Percentiles rank a stretch among this genome's conserved stretches.
Conservation (phyloP, 192 early-diverging fungal genomes). For the Entomortierella parvispora region DNA sequence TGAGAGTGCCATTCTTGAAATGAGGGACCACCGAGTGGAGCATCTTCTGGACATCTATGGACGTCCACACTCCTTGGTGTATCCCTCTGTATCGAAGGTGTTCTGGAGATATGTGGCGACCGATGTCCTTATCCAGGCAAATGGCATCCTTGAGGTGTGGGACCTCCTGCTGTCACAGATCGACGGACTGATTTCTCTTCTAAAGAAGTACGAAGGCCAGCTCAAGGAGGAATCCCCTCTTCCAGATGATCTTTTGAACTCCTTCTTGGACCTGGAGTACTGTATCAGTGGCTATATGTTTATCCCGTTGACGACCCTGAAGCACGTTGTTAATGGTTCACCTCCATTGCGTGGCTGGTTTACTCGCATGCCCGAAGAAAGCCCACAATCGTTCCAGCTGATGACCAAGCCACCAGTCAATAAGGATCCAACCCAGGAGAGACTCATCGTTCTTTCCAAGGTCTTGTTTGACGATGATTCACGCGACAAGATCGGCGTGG, state of each 20-base stretch:
- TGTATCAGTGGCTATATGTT: slow-evolving; percentile 16
- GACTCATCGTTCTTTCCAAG: too few species aligned
- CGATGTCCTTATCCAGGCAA: slow-evolving; percentile 13
- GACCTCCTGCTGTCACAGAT: too few species aligned
- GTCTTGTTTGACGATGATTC: too few species aligned
- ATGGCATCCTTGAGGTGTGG: too few species aligned
- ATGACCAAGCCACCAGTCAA: too few species aligned
- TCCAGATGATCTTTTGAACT: slow-evolving; percentile 28
- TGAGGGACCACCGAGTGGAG: slow-evolving; percentile 40
- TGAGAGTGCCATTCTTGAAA: slow-evolving; percentile 18
- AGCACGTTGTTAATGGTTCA: slow-evolving; percentile 18
- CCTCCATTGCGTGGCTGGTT: slow-evolving; percentile 39
- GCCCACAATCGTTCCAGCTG: too few species aligned
- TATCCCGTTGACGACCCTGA: slow-evolving; percentile 16
- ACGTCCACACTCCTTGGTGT: slow-evolving; percentile 31
- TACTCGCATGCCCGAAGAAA: too few species aligned
- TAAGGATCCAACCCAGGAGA: too few species aligned
- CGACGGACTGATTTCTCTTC: slow-evolving; percentile 19
- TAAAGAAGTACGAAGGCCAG: slow-evolving; percentile 15
- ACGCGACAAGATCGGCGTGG: too few species aligned
- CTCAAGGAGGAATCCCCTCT: slow-evolving; percentile 18
- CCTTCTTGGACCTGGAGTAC: slow-evolving; percentile 40
- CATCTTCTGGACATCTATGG: slow-evolving; percentile 20
- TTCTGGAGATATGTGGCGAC: slow-evolving; percentile 25
- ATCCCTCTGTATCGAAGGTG: too few species aligned